phyloP scores from a whole-genome alignment of 345 rosid species.

The Noccaea caerulescens region DNA sequence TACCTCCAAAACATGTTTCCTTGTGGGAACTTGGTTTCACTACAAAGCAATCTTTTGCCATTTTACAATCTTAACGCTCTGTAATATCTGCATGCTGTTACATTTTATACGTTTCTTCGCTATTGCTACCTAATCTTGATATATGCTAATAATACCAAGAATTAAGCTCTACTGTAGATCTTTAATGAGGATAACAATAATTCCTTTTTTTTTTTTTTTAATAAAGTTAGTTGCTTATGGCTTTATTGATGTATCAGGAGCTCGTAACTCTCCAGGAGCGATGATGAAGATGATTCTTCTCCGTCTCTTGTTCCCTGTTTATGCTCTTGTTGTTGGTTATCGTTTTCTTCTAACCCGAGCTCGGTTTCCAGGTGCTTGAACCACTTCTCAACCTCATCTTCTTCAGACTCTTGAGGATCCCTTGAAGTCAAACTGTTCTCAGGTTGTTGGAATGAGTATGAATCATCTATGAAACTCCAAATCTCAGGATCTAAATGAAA shows the following conservation, averaged over 20 bases:
- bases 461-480: conserved; percentile 67
- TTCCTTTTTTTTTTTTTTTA: not conserved
- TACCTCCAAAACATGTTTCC: conserved; percentile 20
- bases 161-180: conserved; percentile 21
- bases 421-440: conserved; percentile 39
- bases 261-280: conserved; percentile 36
- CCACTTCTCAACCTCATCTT: conserved; percentile 59
- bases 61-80: not conserved
- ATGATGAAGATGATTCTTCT: conserved; percentile 18
- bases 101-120: conserved; percentile 15
- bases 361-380: conserved; percentile 63
- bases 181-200: conserved; percentile 4
- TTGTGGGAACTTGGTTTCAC: conserved; percentile 20
- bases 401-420: conserved; percentile 26
- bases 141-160: conserved; percentile 20
- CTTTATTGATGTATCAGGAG: conserved; percentile 25
- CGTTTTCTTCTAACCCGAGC: conserved; percentile 57
- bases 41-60: conserved; percentile 28
- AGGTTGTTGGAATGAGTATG: conserved; percentile 43
- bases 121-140: conserved; percentile 14
- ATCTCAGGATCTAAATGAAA: conserved; percentile 63
- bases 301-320: conserved; percentile 5
- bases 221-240: not conserved
- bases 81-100: conserved; percentile 7
- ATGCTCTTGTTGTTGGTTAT: conserved; percentile 32